These are phyloP conservation scores for Flaveria ramosissima DNA, from an alignment of 129 eudicot genomes.

Conservation along the genomic window DNA sequence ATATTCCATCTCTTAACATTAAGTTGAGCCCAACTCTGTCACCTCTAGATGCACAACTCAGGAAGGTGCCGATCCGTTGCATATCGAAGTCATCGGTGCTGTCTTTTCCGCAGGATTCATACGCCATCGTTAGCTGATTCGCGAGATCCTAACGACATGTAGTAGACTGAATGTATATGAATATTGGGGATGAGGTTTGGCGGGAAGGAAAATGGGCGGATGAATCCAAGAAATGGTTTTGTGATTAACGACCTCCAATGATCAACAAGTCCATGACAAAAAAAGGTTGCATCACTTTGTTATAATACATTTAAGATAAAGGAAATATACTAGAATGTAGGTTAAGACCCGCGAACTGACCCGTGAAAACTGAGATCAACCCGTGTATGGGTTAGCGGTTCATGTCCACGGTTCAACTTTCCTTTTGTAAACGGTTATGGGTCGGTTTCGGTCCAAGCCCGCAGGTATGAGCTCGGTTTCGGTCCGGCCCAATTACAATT, in stretches of 20 bases:
- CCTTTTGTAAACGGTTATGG: too few species aligned
- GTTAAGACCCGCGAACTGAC: too few species aligned
- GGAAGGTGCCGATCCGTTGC: conserved; percentile 62
- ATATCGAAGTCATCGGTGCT: conserved; percentile 49
- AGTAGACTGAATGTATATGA: not conserved
- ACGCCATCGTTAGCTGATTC: conserved; percentile 39
- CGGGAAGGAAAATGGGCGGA: conserved; percentile 31
- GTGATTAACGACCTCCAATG: conserved; percentile 42
- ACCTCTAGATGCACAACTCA: conserved; percentile 65
- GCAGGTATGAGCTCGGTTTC: too few species aligned
- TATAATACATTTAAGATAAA: not conserved
- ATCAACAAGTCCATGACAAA: not conserved
- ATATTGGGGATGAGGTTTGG: not conserved
- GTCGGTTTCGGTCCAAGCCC: too few species aligned
- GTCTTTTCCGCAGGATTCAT: conserved; percentile 26
- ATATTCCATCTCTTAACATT: conserved; percentile 58
- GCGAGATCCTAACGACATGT: not conserved
- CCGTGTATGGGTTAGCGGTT: too few species aligned
- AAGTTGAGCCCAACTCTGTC: conserved; percentile 65
- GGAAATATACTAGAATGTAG: too few species aligned
- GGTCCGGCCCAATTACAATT: too few species aligned
- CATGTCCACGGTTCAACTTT: too few species aligned
- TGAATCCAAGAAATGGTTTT: conserved; percentile 35
- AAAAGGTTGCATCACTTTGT: not conserved
- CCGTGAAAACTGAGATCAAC: too few species aligned